These are phyloP conservation scores for Trametes cinnabarina DNA, from an alignment of 768 basidiomycete genomes.

Conservation along the genomic window DNA sequence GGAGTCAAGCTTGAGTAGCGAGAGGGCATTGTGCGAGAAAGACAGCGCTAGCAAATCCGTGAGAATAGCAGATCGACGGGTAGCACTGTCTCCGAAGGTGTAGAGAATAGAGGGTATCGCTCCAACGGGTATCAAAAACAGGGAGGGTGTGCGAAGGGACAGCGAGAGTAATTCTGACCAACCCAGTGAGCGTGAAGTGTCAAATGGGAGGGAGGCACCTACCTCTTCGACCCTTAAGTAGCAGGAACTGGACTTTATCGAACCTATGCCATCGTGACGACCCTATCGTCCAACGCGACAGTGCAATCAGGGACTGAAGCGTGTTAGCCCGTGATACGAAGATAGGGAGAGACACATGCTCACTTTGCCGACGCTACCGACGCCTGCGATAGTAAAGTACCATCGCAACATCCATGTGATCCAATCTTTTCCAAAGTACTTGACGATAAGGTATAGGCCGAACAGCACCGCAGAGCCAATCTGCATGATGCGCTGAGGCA, in stretches of 20 bases:
- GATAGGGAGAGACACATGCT: constrained; percentile 12
- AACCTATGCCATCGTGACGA: constrained; percentile 56
- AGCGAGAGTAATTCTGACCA: constrained; percentile 36
- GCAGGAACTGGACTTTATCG: constrained; percentile 41
- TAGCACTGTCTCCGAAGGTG: constrained; percentile 37
- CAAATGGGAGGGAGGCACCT: constrained; percentile 19
- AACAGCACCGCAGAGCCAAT: constrained; percentile 69
- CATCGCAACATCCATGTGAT: constrained; percentile 77
- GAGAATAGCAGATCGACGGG: constrained; percentile 63
- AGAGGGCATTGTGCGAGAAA: constrained; percentile 77
- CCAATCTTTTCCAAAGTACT: constrained; percentile 76
- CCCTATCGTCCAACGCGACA: constrained; percentile 51
- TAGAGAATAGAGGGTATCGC: constrained; percentile 66
- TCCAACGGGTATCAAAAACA: constrained; percentile 57
- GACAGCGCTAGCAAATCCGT: constrained; percentile 75
- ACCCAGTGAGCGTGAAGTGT: constrained; percentile 17
- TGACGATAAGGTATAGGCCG: constrained; percentile 67
- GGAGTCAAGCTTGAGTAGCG: constrained; percentile 80
- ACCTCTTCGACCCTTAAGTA: constrained; percentile 52
- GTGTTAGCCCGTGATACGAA: background rate
- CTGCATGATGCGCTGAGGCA: constrained; percentile 33
- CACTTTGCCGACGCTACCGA: constrained; percentile 71
- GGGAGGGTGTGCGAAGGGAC: constrained; percentile 57
- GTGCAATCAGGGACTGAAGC: constrained; percentile 39
- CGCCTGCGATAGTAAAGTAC: constrained; percentile 68